Conservation (phyloP, 192 early-diverging fungal genomes). For the Coemansia sp. region DNA sequence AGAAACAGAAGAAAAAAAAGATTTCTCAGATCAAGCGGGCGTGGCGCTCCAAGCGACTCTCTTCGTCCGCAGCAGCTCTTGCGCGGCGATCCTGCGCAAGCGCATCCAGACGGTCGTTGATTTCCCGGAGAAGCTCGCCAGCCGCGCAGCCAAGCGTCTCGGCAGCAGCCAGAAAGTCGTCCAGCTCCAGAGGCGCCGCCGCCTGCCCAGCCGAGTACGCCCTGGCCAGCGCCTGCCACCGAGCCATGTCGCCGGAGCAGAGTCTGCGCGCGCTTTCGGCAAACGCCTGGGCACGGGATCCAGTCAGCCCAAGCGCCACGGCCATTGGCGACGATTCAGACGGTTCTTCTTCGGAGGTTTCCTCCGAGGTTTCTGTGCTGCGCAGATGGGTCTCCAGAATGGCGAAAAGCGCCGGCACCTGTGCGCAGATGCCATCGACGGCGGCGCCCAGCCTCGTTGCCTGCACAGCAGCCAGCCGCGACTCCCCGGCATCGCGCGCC, state of each 20-base stretch:
- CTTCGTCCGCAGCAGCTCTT: conserved; percentile 1
- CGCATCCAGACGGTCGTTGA: background rate
- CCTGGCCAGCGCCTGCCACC: background rate
- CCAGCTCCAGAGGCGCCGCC: background rate
- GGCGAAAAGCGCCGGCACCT: background rate
- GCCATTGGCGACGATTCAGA: background rate
- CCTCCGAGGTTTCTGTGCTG: background rate
- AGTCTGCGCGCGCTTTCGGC: background rate
- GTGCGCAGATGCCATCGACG: background rate
- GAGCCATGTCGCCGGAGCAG: background rate
- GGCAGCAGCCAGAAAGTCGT: background rate
- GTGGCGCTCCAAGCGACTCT: background rate
- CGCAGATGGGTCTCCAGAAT: background rate
- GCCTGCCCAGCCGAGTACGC: background rate
- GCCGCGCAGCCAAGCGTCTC: background rate
- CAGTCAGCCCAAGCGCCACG: background rate
- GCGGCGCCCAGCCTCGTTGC: background rate
- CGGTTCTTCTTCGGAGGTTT: background rate
- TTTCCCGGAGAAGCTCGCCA: background rate
- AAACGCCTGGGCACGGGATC: background rate
- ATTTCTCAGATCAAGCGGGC: background rate
- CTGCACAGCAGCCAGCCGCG: background rate
- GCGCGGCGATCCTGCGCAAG: conserved; percentile 1
- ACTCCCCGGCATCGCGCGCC: background rate
- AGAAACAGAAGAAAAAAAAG: background rate